Percentiles rank a stretch among this genome's conserved stretches.
phyloP scores from a whole-genome alignment of 1,284 basidiomycete genomes.

The Porogramme epimiltina region DNA sequence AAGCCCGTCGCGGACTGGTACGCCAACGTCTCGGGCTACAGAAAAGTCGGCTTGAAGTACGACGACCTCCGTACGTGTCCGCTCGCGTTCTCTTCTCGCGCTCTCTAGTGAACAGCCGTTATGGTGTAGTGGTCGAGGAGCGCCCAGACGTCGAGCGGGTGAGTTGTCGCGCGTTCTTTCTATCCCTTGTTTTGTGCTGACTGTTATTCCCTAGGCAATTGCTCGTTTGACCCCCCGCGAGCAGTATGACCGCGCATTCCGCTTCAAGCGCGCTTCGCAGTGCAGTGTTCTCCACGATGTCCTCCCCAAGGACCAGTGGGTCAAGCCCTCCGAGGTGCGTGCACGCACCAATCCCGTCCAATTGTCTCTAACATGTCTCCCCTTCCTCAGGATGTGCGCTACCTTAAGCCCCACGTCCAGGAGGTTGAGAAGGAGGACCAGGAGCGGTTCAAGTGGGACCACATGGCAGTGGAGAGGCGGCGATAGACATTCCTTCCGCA shows the following conservation, averaged over 20 bases:
- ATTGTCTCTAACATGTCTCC: background rate
- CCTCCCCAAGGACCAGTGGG: conserved; percentile 88
- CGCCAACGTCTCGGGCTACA: conserved; percentile 81
- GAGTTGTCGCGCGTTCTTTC: conserved; percentile 13
- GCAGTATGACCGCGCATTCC: conserved; percentile 90
- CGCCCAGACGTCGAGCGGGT: conserved; percentile 86
- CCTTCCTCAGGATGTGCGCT: conserved; percentile 81
- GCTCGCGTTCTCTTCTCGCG: conserved; percentile 10
- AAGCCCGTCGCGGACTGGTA: conserved; percentile 88
- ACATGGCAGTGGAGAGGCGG: conserved; percentile 59
- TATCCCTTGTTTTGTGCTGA: background rate
- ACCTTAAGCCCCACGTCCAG: conserved; percentile 82
- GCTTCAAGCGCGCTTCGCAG: conserved; percentile 85
- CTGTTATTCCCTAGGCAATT: conserved; percentile 64
- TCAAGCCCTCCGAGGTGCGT: conserved; percentile 75
- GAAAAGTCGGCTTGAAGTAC: conserved; percentile 89
- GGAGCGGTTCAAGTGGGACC: conserved; percentile 89
- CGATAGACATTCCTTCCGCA: conserved; percentile 40
- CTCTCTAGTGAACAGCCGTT: conserved; percentile 10
- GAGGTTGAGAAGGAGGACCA: conserved; percentile 77
- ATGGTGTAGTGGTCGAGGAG: conserved; percentile 82
- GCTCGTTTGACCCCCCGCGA: conserved; percentile 80
- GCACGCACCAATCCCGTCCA: background rate
- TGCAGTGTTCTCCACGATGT: conserved; percentile 81
- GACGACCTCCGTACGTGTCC: conserved; percentile 84